Evolutionary conservation across 257 asterid genomes (phyloP).

Genomic region (Salvia rosmarinus): DNA sequence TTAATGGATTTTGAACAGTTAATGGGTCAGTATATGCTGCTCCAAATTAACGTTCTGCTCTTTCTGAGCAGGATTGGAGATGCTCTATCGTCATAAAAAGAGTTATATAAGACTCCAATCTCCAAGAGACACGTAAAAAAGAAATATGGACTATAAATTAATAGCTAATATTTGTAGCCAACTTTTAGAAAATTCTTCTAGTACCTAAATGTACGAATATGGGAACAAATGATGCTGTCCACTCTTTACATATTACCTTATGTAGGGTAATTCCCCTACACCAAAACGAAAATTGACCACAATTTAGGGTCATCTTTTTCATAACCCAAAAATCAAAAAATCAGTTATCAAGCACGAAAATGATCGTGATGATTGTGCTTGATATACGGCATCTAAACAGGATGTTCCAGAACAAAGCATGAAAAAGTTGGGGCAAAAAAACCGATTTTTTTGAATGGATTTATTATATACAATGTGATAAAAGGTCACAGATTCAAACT

Average conservation of each 20-base stretch:
- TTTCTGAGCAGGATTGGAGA: no score
- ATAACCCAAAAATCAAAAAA: neutral
- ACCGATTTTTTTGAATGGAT: neutral
- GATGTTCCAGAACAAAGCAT: neutral
- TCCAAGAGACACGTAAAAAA: neutral
- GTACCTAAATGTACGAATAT: neutral
- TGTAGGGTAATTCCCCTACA: conserved; percentile 22
- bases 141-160: neutral
- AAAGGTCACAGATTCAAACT: no score
- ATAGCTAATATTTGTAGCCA: neutral
- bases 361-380: neutral
- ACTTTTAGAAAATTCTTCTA: neutral
- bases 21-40: no score
- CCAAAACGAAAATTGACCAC: neutral
- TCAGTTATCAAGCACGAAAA: conserved; percentile 6
- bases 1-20: no score
- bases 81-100: neutral
- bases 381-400: neutral
- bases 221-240: conserved; percentile 33
- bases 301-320: neutral
- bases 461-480: neutral
- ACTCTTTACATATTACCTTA: neutral
- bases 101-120: neutral
- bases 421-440: neutral
- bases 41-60: no score